A percentile compares a stretch with the other conserved stretches of the same genome.
These are phyloP conservation scores for Pythium volutum DNA, from an alignment of 352 stramenopile species.

Conservation along the genomic window DNA sequence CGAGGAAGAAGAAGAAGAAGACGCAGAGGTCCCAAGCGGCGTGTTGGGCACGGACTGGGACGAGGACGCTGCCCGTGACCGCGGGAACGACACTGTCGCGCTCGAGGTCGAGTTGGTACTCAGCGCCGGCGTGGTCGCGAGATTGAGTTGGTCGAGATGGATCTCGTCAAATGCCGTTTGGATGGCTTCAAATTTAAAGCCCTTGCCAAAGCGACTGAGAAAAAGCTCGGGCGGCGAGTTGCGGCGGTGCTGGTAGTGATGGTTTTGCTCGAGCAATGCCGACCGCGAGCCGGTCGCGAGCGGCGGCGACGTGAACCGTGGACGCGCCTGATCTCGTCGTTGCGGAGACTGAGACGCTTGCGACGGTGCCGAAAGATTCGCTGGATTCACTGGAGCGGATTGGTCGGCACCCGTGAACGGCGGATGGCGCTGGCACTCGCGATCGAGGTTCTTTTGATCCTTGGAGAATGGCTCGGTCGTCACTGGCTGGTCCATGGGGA, in stretches of 20 bases:
- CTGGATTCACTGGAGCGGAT: neutral
- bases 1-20: neutral
- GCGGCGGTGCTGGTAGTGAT: constrained; percentile 40
- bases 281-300: constrained; percentile 41
- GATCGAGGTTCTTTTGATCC: neutral
- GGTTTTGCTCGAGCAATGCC: constrained; percentile 24
- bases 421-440: constrained; percentile 16
- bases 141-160: constrained; percentile 20
- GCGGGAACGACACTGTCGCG: neutral
- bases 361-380: too few species aligned
- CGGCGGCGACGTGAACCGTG: constrained; percentile 49
- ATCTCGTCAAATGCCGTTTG: constrained; percentile 29
- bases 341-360: neutral
- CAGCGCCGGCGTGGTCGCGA: constrained; percentile 14
- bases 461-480: neutral
- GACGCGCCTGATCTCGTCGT: neutral
- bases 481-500: constrained; percentile 18
- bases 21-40: neutral
- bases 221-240: constrained; percentile 68
- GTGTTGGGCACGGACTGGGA: constrained; percentile 26
- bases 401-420: constrained; percentile 5
- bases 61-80: neutral
- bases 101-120: neutral
- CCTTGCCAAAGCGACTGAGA: constrained; percentile 49
- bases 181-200: constrained; percentile 46